A percentile compares a stretch with the other conserved stretches of the same genome.
Evolutionary conservation across 139 green algal species (phyloP).

Genomic region (Tetradesmus lagerheimii): DNA sequence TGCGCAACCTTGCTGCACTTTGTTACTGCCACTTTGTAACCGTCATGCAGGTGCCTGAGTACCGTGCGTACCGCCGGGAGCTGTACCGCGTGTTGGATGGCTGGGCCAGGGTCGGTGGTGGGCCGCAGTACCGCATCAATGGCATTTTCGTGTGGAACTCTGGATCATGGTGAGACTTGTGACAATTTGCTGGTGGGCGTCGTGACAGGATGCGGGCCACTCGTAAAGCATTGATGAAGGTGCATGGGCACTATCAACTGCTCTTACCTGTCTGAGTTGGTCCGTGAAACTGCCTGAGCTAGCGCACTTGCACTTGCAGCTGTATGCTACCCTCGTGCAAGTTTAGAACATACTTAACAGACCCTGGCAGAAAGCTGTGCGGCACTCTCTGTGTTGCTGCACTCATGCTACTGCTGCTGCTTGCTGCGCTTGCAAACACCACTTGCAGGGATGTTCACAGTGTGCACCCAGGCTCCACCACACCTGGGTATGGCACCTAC

Average conservation of each 20-base stretch:
- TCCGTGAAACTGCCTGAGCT: no score
- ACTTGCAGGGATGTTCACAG: conserved; percentile 33
- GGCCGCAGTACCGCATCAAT: conserved; percentile 16
- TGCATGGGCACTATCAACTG: no score
- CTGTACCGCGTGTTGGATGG: background rate
- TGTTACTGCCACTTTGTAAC: no score
- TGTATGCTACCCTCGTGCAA: no score
- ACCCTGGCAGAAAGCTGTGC: no score
- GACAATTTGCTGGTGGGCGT: no score
- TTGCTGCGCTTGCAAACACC: background rate
- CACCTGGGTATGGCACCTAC: conserved; percentile 6
- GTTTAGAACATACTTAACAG: no score
- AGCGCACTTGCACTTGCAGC: no score
- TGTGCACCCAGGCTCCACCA: background rate
- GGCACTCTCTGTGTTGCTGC: background rate
- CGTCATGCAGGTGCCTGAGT: background rate
- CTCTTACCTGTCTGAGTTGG: no score
- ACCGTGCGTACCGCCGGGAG: background rate
- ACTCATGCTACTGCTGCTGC: background rate
- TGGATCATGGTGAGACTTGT: background rate
- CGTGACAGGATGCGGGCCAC: background rate
- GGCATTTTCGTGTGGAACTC: conserved; percentile 7
- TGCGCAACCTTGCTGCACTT: background rate
- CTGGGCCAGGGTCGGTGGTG: background rate
- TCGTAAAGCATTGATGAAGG: no score